Percentiles rank a stretch among this genome's conserved stretches.
These are phyloP conservation scores for Chlorella ohadii DNA, from an alignment of 139 green algal genomes.

Conservation along the genomic window DNA sequence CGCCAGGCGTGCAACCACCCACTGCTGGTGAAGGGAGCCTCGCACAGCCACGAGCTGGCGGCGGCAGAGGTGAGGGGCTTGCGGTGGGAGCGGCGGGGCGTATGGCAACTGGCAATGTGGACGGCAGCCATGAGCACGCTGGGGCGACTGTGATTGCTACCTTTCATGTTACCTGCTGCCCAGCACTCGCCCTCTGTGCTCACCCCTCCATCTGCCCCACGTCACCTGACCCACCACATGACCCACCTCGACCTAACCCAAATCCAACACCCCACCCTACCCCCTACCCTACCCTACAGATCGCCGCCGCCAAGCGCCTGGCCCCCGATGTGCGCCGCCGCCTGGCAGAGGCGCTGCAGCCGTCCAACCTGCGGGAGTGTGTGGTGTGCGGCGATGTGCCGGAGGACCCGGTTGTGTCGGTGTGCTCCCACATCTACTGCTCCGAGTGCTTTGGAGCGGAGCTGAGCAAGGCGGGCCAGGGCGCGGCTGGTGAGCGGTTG, in stretches of 20 bases:
- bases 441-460: slow-evolving; percentile 63
- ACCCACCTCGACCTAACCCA: too few relatives aligned
- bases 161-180: too few relatives aligned
- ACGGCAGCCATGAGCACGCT: too few relatives aligned
- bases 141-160: too few relatives aligned
- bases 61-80: slow-evolving; percentile 10
- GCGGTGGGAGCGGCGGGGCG: too few relatives aligned
- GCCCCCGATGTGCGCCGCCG: slow-evolving; percentile 32
- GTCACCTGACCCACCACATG: too few relatives aligned
- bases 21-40: slow-evolving; percentile 62
- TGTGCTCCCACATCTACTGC: slow-evolving; percentile 89
- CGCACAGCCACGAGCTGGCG: background rate
- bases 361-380: slow-evolving; percentile 46
- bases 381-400: slow-evolving; percentile 78
- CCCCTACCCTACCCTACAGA: slow-evolving; percentile 31
- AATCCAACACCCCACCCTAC: too few relatives aligned
- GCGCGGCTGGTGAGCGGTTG: slow-evolving; percentile 19
- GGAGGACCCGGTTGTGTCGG: slow-evolving; percentile 71
- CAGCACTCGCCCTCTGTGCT: too few relatives aligned
- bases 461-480: slow-evolving; percentile 35
- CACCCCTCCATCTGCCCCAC: too few relatives aligned
- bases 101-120: too few relatives aligned
- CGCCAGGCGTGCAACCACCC: slow-evolving; percentile 95
- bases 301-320: slow-evolving; percentile 65
- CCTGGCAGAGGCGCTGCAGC: slow-evolving; percentile 51